Base-by-base conservation (phyloP, 1,284 basidiomycete genomes). In the Rhodotorula sp. region DNA sequence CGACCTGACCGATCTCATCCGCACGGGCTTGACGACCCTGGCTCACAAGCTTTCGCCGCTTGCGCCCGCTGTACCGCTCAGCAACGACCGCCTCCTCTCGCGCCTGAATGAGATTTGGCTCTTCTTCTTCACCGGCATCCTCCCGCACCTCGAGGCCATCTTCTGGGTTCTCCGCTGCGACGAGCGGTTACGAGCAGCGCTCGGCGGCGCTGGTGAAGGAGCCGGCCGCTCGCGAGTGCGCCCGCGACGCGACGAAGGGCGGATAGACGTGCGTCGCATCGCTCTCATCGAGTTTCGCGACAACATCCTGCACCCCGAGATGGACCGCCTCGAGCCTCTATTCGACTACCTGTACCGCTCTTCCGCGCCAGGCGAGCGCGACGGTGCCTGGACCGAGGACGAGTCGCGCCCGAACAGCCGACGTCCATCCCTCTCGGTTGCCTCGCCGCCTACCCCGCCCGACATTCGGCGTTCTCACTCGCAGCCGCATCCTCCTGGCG, bases 61-160 rank as follows among this genome's bases (percentile, higher is more conserved):
- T 8, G 42, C 50, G 9, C 54, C 45, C 9, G 44, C 44, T 1
- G 12, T n/a, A 25, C 41, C 67, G 1, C 49, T 69, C 23, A 42
- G 58, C 16, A 62, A 73, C 45, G 56, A 61, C 13, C 55, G 60
- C n/a, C 58, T 73, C 45, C 49, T 68, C 65, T 52, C 48, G 7
- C 52, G 60, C 27, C 85, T 96, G 16, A 91, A 93, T 2, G 92
- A 96, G 76, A 85, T 91, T 21, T 98, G 95, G 95, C 87, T 86
- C 10, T 95, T 96, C 84, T 97, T 97, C 83, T 97, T 93, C 89
- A 90, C 91, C 74, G 90, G 92, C 73, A 89, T 97, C 27, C 83
- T 98, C 1, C 93, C 94, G 1, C 95, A 93, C 79, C 84, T 93
- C 54, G 91, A 94, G 85, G 85, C 83, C 34, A 82, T 84, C 71